Percentiles rank a stretch among this genome's conserved stretches.
These are phyloP conservation scores for Graphium sp. DNA, from an alignment of 2,329 filamentous ascomycete genomes.

Conservation along the genomic window DNA sequence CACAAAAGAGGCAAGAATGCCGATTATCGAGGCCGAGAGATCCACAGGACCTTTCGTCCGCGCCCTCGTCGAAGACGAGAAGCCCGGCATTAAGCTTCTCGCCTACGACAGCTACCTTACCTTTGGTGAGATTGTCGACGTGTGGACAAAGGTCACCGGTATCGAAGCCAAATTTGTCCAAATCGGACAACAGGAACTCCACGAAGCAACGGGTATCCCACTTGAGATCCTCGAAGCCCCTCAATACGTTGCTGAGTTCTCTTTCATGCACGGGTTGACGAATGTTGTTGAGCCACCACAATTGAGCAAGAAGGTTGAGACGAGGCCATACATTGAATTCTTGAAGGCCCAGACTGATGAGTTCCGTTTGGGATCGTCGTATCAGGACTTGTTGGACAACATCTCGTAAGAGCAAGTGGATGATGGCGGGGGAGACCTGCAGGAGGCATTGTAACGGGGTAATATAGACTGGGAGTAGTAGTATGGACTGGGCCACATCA, in stretches of 20 bases:
- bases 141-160: slow-evolving; percentile 18
- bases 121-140: slow-evolving; percentile 13
- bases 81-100: slow-evolving; percentile 19
- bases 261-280: slow-evolving; percentile 20
- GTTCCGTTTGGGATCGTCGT: slow-evolving; percentile 3
- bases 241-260: slow-evolving; percentile 18
- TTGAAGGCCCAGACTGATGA: slow-evolving; percentile 8
- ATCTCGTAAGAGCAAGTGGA: no score
- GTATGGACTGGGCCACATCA: no score
- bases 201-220: slow-evolving; percentile 14
- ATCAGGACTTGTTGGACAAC: neutral
- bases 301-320: slow-evolving; percentile 15
- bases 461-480: no score
- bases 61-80: slow-evolving; percentile 21
- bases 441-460: no score
- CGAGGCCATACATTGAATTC: slow-evolving; percentile 13
- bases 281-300: slow-evolving; percentile 18
- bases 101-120: slow-evolving; percentile 23
- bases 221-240: slow-evolving; percentile 19
- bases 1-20: slow-evolving; percentile 11
- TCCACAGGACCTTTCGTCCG: slow-evolving; percentile 25
- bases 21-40: slow-evolving; percentile 18
- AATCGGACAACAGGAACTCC: slow-evolving; percentile 15
- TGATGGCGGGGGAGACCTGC: no score
- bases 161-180: slow-evolving; percentile 15